A percentile compares a stretch with the other conserved stretches of the same genome.
These are phyloP conservation scores for Simplicillium sp. DNA, from an alignment of 2,329 filamentous ascomycete species.

Conservation along the genomic window DNA sequence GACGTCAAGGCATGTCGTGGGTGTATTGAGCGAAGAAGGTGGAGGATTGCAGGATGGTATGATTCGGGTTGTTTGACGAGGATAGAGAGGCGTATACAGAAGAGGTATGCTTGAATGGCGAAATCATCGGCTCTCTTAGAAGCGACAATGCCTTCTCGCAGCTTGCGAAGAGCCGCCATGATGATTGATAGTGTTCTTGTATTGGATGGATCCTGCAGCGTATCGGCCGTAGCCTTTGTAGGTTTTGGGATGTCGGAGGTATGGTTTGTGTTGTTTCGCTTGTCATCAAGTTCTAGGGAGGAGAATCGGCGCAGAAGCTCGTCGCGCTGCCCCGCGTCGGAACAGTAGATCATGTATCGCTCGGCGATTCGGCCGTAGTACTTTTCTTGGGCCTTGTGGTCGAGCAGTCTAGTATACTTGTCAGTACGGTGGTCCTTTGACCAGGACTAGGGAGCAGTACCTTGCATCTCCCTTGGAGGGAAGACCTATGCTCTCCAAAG, in stretches of 20 bases:
- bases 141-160: constrained; percentile 82
- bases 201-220: constrained; percentile 20
- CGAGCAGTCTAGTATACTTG: constrained; percentile 46
- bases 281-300: constrained; percentile 34
- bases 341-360: constrained; percentile 84
- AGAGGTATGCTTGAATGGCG: constrained; percentile 81
- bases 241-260: constrained; percentile 4
- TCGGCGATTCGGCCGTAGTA: constrained; percentile 85
- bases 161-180: constrained; percentile 77
- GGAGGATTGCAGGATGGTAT: constrained; percentile 78
- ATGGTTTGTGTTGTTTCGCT: neutral
- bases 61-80: constrained; percentile 75
- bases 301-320: constrained; percentile 69
- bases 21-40: constrained; percentile 68
- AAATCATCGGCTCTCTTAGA: constrained; percentile 70
- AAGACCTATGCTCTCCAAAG: constrained; percentile 72
- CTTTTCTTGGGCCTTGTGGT: constrained; percentile 68
- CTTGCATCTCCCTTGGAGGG: constrained; percentile 86
- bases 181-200: constrained; percentile 63
- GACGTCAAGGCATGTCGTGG: constrained; percentile 55
- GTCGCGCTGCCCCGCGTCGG: constrained; percentile 58
- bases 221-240: constrained; percentile 4
- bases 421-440: constrained; percentile 4
- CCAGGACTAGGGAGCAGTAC: constrained; percentile 32
- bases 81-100: constrained; percentile 78